These are phyloP conservation scores for Rhododendron ferrugineum DNA, from an alignment of 148 eudicot genomes.

Conservation along the genomic window DNA sequence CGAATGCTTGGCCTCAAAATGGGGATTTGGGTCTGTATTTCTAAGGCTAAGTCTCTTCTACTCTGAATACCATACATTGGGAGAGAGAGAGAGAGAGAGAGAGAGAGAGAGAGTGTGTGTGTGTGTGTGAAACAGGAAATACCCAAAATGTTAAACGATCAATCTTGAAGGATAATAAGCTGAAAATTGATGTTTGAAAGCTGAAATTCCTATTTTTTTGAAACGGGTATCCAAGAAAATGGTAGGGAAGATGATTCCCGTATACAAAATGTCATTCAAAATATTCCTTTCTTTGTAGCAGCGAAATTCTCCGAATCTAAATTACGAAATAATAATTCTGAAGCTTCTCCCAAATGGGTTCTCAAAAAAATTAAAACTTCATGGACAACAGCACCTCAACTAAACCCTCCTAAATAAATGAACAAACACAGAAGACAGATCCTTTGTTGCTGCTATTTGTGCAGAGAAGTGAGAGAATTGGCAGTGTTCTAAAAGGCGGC, in stretches of 20 bases:
- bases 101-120: not conserved
- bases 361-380: not conserved
- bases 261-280: not conserved
- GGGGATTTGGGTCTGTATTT: slow-evolving; percentile 52
- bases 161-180: slow-evolving; percentile 9
- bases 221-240: not conserved
- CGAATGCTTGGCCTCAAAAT: slow-evolving; percentile 87
- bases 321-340: not conserved
- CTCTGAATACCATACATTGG: slow-evolving; percentile 63
- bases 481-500: too few species aligned
- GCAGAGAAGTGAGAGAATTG: not conserved
- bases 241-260: not conserved
- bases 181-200: slow-evolving; percentile 7
- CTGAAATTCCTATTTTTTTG: slow-evolving; percentile 8
- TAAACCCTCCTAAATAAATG: not conserved
- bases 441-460: not conserved
- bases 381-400: not conserved
- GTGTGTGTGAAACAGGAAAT: slow-evolving; percentile 5
- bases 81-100: not conserved
- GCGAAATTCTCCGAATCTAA: not conserved
- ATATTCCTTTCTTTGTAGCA: not conserved
- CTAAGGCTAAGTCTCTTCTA: slow-evolving; percentile 45
- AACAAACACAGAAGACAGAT: not conserved
- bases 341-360: slow-evolving; percentile 9
- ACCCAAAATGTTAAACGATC: slow-evolving; percentile 7